These are phyloP conservation scores for Tagetes patula DNA, from an alignment of 129 eudicot genomes.

Conservation along the genomic window DNA sequence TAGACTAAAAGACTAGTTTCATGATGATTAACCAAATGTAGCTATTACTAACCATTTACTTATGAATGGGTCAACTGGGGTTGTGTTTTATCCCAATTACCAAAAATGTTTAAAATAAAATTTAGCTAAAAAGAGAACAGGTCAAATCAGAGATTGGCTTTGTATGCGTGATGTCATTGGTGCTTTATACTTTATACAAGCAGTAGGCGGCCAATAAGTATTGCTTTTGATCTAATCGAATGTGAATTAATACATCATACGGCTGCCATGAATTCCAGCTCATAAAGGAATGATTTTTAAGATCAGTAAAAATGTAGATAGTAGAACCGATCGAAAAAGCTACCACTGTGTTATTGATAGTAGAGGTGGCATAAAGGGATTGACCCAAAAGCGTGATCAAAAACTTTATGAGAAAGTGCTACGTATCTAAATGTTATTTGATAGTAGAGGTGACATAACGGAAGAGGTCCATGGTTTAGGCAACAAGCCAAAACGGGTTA, in stretches of 20 bases:
- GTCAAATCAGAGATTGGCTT: background rate
- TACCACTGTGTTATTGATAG: too few species aligned
- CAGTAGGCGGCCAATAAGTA: too few species aligned
- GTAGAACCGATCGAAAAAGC: too few species aligned
- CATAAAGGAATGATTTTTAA: too few species aligned
- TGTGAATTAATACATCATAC: too few species aligned
- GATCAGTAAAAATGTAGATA: too few species aligned
- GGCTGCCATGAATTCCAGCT: too few species aligned
- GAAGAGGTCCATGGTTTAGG: background rate
- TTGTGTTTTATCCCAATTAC: background rate
- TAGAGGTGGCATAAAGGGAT: too few species aligned
- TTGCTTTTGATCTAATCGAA: too few species aligned
- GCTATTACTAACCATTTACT: background rate
- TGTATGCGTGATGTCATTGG: too few species aligned
- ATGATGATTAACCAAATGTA: background rate
- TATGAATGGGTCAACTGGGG: background rate
- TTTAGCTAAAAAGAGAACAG: background rate
- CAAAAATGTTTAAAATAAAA: background rate
- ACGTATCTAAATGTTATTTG: background rate
- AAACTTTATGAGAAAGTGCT: background rate
- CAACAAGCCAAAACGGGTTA: background rate
- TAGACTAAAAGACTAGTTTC: background rate
- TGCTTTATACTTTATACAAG: too few species aligned
- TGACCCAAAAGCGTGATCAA: too few species aligned
- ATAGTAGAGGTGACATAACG: background rate